Percentiles rank a stretch among this genome's conserved stretches.
phyloP scores from a whole-genome alignment of 768 basidiomycete species.

The Clitopilus passeckerianus region DNA sequence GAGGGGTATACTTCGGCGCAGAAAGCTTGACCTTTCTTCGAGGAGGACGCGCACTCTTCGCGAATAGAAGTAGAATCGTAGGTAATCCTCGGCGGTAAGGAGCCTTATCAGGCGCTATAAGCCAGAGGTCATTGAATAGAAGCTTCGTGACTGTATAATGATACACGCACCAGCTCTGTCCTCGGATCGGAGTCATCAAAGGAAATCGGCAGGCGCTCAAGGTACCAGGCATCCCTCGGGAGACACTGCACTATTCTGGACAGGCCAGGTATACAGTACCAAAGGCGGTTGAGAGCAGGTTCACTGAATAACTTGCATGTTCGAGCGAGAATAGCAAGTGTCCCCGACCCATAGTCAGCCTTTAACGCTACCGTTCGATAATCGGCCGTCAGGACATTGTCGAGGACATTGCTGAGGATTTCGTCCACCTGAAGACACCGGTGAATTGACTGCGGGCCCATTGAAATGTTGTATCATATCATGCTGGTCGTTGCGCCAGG shows the following conservation, averaged over 20 bases:
- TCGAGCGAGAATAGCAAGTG: background rate
- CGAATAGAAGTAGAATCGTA: background rate
- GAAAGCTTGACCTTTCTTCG: background rate
- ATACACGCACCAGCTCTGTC: background rate
- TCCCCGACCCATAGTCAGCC: background rate
- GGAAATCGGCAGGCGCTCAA: background rate
- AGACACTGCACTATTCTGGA: background rate
- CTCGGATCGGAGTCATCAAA: background rate
- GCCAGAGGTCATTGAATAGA: background rate
- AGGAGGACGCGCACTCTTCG: background rate
- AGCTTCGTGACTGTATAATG: background rate
- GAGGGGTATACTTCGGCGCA: background rate
- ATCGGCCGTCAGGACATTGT: background rate
- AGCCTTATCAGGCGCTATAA: background rate
- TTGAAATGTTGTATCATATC: background rate
- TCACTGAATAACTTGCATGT: slow-evolving; percentile 1
- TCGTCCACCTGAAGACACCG: background rate
- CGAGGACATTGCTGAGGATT: background rate
- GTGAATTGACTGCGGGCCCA: background rate
- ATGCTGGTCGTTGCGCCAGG: background rate
- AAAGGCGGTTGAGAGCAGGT: slow-evolving; percentile 2
- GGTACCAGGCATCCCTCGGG: background rate
- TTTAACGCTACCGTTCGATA: background rate
- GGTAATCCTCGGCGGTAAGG: background rate
- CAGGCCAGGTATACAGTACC: background rate